These are phyloP conservation scores for Podaxis sp. DNA, from an alignment of 768 basidiomycete species.

Conservation along the genomic window DNA sequence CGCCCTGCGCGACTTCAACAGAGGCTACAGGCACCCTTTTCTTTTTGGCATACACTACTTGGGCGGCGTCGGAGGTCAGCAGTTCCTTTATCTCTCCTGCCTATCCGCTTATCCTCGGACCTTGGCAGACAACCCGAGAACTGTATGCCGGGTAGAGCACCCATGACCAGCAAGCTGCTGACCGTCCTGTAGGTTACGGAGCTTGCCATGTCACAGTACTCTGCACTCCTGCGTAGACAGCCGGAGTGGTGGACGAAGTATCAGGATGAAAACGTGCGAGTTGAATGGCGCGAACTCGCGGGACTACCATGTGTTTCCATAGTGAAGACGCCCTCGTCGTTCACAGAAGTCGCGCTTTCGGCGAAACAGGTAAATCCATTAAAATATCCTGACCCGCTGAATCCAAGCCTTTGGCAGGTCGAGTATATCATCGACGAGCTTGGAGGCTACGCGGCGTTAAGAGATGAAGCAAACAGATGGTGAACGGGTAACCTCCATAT, in stretches of 20 bases:
- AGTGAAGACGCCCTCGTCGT: slow-evolving; percentile 31
- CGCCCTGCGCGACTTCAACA: slow-evolving; percentile 19
- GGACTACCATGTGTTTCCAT: slow-evolving; percentile 26
- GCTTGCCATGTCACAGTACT: slow-evolving; percentile 45
- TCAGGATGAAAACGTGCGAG: slow-evolving; percentile 20
- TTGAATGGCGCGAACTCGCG: slow-evolving; percentile 25
- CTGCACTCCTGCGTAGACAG: slow-evolving; percentile 35
- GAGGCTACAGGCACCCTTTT: slow-evolving; percentile 49
- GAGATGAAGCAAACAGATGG: slow-evolving; percentile 35
- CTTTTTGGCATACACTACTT: slow-evolving; percentile 37
- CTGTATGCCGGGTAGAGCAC: slow-evolving; percentile 27
- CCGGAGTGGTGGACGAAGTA: slow-evolving; percentile 37
- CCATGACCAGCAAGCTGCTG: not conserved
- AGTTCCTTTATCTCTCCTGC: not conserved
- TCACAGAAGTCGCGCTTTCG: slow-evolving; percentile 29
- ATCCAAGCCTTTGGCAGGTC: slow-evolving; percentile 25
- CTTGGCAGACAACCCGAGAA: slow-evolving; percentile 39
- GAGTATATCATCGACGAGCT: slow-evolving; percentile 48
- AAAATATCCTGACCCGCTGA: not conserved
- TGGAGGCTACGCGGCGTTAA: slow-evolving; percentile 35
- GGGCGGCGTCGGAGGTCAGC: slow-evolving; percentile 42
- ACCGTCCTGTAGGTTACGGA: slow-evolving; percentile 35
- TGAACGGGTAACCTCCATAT: slow-evolving; percentile 14
- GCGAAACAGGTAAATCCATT: slow-evolving; percentile 31
- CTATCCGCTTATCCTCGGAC: not conserved